Percentiles rank a stretch among this genome's conserved stretches.
Conservation (phyloP, 768 basidiomycete species). For the Psilocybe cubensis region DNA sequence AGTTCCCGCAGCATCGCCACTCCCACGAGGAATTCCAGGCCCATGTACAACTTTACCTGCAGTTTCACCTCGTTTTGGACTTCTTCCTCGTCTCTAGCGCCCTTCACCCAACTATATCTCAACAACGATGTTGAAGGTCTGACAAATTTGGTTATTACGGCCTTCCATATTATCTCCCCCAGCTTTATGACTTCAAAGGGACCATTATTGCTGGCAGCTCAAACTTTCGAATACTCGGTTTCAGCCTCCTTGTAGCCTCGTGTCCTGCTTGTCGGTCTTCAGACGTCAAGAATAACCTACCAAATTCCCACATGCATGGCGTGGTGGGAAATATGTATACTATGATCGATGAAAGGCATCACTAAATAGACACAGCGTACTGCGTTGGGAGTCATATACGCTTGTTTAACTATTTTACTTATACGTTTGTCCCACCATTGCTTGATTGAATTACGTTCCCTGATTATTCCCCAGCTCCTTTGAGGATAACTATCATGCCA, state of each 20-base stretch:
- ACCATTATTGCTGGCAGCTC: not conserved
- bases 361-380: not conserved
- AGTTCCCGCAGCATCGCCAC: too few relatives aligned
- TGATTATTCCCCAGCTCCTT: not conserved
- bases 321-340: not conserved
- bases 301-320: not conserved
- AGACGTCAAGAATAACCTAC: not conserved
- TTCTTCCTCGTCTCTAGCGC: too few relatives aligned
- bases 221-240: not conserved
- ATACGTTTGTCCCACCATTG: not conserved
- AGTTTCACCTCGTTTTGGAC: too few relatives aligned
- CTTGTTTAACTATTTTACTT: not conserved
- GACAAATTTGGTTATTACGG: too few relatives aligned
- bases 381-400: not conserved
- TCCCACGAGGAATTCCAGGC: too few relatives aligned
- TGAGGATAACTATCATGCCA: not conserved
- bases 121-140: too few relatives aligned
- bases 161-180: too few relatives aligned
- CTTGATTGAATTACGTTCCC: not conserved
- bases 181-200: too few relatives aligned
- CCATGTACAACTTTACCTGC: too few relatives aligned
- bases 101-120: too few relatives aligned
- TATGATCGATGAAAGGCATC: not conserved
- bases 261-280: not conserved
- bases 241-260: not conserved